Conservation (phyloP, 768 basidiomycete genomes). For the Phaffia tasmanica region DNA sequence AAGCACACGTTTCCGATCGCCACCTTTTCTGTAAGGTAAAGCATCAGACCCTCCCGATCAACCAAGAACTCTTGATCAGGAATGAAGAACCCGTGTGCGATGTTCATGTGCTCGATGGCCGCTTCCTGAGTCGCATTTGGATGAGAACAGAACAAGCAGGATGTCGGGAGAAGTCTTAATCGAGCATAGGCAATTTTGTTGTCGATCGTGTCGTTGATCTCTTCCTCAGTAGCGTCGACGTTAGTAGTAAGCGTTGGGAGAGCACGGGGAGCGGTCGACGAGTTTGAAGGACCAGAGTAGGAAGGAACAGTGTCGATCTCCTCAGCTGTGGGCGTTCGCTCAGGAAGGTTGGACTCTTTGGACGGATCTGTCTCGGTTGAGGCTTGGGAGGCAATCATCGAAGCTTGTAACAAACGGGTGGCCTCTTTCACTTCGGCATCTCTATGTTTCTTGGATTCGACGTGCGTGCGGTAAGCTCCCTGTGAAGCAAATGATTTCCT, state of each 20-base stretch:
- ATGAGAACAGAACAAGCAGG: constrained; percentile 78
- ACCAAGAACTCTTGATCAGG: constrained; percentile 85
- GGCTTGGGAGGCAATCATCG: constrained; percentile 28
- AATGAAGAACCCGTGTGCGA: constrained; percentile 82
- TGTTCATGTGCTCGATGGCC: constrained; percentile 78
- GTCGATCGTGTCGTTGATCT: constrained; percentile 52
- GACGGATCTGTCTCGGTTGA: constrained; percentile 7
- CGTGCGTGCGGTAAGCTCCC: constrained; percentile 77
- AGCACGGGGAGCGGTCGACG: constrained; percentile 9
- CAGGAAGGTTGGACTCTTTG: not conserved
- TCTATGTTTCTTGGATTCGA: constrained; percentile 78
- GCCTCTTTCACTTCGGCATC: constrained; percentile 55
- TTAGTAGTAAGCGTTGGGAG: constrained; percentile 17
- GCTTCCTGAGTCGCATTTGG: constrained; percentile 45
- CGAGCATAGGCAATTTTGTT: constrained; percentile 63
- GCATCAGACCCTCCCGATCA: constrained; percentile 68
- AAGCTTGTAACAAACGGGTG: constrained; percentile 22
- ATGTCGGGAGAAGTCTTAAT: constrained; percentile 49
- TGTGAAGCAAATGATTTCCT: constrained; percentile 84
- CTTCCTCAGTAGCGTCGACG: constrained; percentile 44
- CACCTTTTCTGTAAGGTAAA: constrained; percentile 83
- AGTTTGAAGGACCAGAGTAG: constrained; percentile 9
- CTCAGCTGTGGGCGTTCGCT: not conserved
- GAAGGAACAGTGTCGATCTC: constrained; percentile 23
- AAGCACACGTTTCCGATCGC: constrained; percentile 88